phyloP scores from a whole-genome alignment of 2,329 filamentous ascomycete genomes.

The Zasmidium citrigriseum region DNA sequence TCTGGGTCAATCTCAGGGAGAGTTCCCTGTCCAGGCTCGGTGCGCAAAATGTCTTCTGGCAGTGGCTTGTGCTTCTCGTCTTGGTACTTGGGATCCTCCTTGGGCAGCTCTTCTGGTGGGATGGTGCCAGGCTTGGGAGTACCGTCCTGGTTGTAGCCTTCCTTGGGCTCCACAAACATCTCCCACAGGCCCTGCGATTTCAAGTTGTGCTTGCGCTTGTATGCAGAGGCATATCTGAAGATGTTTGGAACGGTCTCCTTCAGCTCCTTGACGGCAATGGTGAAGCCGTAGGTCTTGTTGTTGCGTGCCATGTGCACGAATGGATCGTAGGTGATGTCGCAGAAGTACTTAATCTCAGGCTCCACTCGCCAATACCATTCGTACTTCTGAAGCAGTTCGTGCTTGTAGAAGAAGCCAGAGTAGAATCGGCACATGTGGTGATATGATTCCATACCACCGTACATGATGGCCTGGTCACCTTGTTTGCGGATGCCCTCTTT shows the following conservation, averaged over 20 bases:
- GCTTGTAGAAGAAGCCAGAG: slow-evolving; percentile 99
- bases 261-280: slow-evolving; percentile 96
- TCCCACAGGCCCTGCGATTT: slow-evolving; percentile 94
- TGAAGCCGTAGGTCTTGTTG: slow-evolving; percentile 99
- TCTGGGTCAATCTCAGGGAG: slow-evolving; percentile 85
- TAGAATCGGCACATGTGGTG: slow-evolving; percentile 99
- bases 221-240: slow-evolving; percentile 97
- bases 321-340: slow-evolving; percentile 98
- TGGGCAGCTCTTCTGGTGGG: slow-evolving; percentile 41
- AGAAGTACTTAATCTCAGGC: slow-evolving; percentile 99
- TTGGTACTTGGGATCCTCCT: slow-evolving; percentile 62
- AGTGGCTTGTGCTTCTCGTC: slow-evolving; percentile 66
- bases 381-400: slow-evolving; percentile 91
- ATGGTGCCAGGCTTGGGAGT: slow-evolving; percentile 51
- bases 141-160: slow-evolving; percentile 54
- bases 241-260: slow-evolving; percentile 98
- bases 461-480: slow-evolving; percentile 97
- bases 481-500: slow-evolving; percentile 96
- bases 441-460: slow-evolving; percentile 97
- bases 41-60: slow-evolving; percentile 78
- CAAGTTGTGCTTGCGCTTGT: slow-evolving; percentile 88
- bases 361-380: slow-evolving; percentile 99
- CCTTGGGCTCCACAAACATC: slow-evolving; percentile 88
- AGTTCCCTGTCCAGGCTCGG: slow-evolving; percentile 68
- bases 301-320: slow-evolving; percentile 91